These are phyloP conservation scores for Leccinum aurantiacum DNA, from an alignment of 768 basidiomycete species.

Conservation along the genomic window DNA sequence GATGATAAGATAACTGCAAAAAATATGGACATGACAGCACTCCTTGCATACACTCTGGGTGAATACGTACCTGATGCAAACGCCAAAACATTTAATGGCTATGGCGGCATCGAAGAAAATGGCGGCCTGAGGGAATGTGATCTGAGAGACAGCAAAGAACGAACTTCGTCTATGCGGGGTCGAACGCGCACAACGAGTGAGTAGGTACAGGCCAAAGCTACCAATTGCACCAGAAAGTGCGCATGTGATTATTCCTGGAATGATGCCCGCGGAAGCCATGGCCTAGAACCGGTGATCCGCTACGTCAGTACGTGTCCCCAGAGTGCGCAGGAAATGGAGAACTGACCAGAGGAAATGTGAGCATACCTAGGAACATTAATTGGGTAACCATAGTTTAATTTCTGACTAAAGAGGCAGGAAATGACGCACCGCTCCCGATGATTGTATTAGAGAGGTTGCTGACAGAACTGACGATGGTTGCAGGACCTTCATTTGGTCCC, in stretches of 20 bases:
- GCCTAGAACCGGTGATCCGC: slow-evolving; percentile 47
- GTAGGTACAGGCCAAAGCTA: slow-evolving; percentile 85
- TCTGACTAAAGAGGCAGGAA: not conserved
- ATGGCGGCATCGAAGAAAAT: slow-evolving; percentile 93
- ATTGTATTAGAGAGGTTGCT: slow-evolving; percentile 89
- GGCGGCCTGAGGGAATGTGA: slow-evolving; percentile 88
- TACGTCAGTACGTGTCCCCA: not conserved
- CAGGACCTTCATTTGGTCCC: slow-evolving; percentile 58
- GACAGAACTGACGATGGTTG: slow-evolving; percentile 63
- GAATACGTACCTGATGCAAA: slow-evolving; percentile 74
- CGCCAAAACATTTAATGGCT: slow-evolving; percentile 95
- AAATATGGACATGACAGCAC: not conserved
- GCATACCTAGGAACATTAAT: slow-evolving; percentile 58
- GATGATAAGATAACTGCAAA: slow-evolving; percentile 78
- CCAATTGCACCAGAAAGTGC: slow-evolving; percentile 73
- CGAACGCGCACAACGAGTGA: slow-evolving; percentile 78
- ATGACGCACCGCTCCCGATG: slow-evolving; percentile 76
- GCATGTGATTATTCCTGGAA: slow-evolving; percentile 90
- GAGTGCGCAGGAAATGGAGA: not conserved
- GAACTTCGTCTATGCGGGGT: slow-evolving; percentile 75
- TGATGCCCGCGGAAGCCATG: slow-evolving; percentile 84
- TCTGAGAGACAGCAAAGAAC: slow-evolving; percentile 77
- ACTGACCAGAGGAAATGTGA: slow-evolving; percentile 79
- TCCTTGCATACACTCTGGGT: not conserved
- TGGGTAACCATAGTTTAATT: not conserved